phyloP scores from a whole-genome alignment of 2,329 filamentous ascomycete species.

The Clonostachys byssicola region DNA sequence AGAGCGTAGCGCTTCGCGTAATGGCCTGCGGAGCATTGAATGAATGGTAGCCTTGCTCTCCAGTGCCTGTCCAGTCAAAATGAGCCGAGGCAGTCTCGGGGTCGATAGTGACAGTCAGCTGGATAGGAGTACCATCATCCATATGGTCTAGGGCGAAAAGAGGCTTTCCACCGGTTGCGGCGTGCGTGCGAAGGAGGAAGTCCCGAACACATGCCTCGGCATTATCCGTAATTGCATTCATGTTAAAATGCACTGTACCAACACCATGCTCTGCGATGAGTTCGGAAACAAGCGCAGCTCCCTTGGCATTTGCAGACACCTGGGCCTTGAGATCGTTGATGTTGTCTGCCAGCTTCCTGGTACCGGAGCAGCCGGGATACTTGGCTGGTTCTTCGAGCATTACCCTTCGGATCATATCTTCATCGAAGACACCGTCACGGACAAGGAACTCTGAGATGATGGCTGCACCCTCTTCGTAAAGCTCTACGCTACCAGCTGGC shows the following conservation, averaged over 20 bases:
- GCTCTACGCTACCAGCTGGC: conserved; percentile 30
- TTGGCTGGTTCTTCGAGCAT: conserved; percentile 59
- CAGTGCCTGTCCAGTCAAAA: conserved; percentile 42
- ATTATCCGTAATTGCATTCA: conserved; percentile 34
- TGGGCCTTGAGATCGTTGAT: conserved; percentile 84
- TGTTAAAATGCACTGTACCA: conserved; percentile 64
- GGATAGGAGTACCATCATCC: conserved; percentile 78
- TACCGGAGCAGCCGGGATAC: conserved; percentile 40
- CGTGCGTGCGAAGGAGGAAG: conserved; percentile 1
- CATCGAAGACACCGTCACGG: conserved; percentile 26
- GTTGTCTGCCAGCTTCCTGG: conserved; percentile 72
- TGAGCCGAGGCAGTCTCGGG: conserved; percentile 68
- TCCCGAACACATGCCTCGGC: conserved; percentile 20
- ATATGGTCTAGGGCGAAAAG: conserved; percentile 4
- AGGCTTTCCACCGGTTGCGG: conserved; percentile 1
- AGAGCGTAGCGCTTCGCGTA: conserved; percentile 13
- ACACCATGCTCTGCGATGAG: conserved; percentile 77
- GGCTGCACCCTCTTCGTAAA: conserved; percentile 37
- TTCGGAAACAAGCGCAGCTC: conserved; percentile 69
- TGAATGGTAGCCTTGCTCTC: conserved; percentile 14
- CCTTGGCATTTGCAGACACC: conserved; percentile 80
- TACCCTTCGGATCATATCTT: conserved; percentile 11
- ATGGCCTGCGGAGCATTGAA: conserved; percentile 14
- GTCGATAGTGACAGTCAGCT: conserved; percentile 71
- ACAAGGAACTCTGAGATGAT: conserved; percentile 30